These are phyloP conservation scores for Angomonas desouzai DNA, from an alignment of 208 protist genomes.

Conservation along the genomic window DNA sequence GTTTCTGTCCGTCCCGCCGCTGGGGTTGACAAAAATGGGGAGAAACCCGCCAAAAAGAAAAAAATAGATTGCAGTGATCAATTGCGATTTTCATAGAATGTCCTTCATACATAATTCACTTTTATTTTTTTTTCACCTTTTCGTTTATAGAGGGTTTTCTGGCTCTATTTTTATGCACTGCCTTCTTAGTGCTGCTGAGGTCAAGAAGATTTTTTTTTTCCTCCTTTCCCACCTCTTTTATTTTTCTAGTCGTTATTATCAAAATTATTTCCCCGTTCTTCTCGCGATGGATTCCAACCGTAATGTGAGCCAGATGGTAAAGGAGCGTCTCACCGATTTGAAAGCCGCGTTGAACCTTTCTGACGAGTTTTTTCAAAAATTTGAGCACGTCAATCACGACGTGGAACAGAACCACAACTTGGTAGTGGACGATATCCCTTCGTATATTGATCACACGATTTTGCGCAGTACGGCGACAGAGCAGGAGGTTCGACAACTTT, in stretches of 20 bases:
- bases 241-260: too few species aligned
- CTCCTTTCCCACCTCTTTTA: too few species aligned
- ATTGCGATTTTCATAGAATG: slow-evolving; percentile 2
- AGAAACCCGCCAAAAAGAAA: slow-evolving; percentile 41
- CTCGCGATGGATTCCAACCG: too few species aligned
- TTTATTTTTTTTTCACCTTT: neutral
- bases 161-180: neutral
- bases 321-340: too few species aligned
- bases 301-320: too few species aligned
- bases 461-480: slow-evolving; percentile 77
- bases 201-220: neutral
- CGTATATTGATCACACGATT: slow-evolving; percentile 93
- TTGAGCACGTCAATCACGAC: too few species aligned
- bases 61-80: slow-evolving; percentile 73
- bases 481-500: slow-evolving; percentile 70
- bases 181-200: neutral
- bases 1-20: slow-evolving; percentile 26
- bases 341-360: too few species aligned
- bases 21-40: slow-evolving; percentile 1
- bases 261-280: too few species aligned
- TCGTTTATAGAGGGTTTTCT: neutral
- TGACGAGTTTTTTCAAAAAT: too few species aligned
- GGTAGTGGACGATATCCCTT: slow-evolving; percentile 33
- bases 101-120: neutral
- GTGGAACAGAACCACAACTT: too few species aligned